Conservation (phyloP, 2,329 filamentous ascomycete genomes). For the Zopfia rhizophila region DNA sequence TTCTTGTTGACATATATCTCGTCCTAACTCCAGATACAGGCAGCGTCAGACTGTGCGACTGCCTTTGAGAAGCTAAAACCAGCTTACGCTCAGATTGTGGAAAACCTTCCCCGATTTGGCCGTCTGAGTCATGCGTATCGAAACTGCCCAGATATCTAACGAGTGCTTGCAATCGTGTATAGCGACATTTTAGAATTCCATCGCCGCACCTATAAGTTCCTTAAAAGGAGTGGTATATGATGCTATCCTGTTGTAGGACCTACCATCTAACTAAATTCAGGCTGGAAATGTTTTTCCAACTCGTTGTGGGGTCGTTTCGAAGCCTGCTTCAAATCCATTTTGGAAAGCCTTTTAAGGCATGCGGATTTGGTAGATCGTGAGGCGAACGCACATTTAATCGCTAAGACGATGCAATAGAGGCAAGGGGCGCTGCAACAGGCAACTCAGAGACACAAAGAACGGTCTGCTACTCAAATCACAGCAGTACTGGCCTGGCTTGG, state of each 20-base stretch:
- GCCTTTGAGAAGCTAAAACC: conserved; percentile 53
- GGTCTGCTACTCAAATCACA: conserved; percentile 15
- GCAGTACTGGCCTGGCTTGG: conserved; percentile 36
- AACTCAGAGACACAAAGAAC: conserved; percentile 18
- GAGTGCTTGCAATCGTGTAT: conserved; percentile 57
- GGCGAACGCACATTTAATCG: conserved; percentile 36
- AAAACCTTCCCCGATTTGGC: conserved; percentile 53
- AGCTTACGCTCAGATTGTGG: conserved; percentile 54
- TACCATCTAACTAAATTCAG: conserved; percentile 23
- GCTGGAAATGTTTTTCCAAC: conserved; percentile 41
- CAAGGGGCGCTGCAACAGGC: conserved; percentile 21
- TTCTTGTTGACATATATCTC: too few relatives aligned
- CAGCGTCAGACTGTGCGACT: conserved; percentile 48
- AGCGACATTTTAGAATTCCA: conserved; percentile 63
- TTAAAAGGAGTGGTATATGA: conserved; percentile 37
- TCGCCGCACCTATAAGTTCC: conserved; percentile 58
- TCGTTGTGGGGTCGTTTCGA: conserved; percentile 42
- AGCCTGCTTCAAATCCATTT: conserved; percentile 35
- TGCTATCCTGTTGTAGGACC: neutral
- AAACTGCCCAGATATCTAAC: conserved; percentile 50
- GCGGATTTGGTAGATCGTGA: conserved; percentile 38
- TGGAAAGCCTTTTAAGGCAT: conserved; percentile 36
- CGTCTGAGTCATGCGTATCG: conserved; percentile 44
- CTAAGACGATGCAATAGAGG: conserved; percentile 31
- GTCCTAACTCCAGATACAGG: conserved; percentile 10